phyloP scores from a whole-genome alignment of 257 asterid species.

The Rehmannia glutinosa region DNA sequence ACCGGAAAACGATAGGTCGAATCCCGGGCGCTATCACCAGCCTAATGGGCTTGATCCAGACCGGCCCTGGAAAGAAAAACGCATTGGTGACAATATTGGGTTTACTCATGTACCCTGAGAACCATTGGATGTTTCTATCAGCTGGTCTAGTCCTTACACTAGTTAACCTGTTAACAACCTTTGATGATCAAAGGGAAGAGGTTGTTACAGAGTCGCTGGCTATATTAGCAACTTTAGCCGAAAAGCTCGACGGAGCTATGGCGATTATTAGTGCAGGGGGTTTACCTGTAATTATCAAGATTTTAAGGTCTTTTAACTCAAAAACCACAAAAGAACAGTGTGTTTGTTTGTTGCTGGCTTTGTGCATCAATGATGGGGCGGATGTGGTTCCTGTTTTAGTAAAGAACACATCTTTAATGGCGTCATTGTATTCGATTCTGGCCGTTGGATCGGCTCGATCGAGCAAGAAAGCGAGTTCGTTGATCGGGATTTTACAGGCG shows the following conservation, averaged over 20 bases:
- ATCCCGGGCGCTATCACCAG: slow-evolving; percentile 45
- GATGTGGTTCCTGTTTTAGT: slow-evolving; percentile 73
- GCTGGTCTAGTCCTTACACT: slow-evolving; percentile 56
- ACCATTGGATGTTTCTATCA: slow-evolving; percentile 46
- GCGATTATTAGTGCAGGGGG: slow-evolving; percentile 45
- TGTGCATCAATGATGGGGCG: slow-evolving; percentile 52
- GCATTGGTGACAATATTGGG: slow-evolving; percentile 54
- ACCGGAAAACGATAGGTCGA: slow-evolving; percentile 47
- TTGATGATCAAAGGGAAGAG: slow-evolving; percentile 43
- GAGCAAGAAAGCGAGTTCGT: slow-evolving; percentile 64
- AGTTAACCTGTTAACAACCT: slow-evolving; percentile 32
- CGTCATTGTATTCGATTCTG: slow-evolving; percentile 47
- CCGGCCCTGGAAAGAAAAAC: slow-evolving; percentile 51
- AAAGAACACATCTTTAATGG: slow-evolving; percentile 60
- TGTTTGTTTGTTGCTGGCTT: slow-evolving; percentile 51
- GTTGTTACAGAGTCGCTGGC: slow-evolving; percentile 55
- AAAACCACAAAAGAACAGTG: slow-evolving; percentile 47
- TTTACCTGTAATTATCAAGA: slow-evolving; percentile 37
- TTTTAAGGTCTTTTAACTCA: slow-evolving; percentile 39
- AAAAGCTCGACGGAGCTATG: slow-evolving; percentile 57
- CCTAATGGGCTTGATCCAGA: slow-evolving; percentile 36
- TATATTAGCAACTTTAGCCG: slow-evolving; percentile 50
- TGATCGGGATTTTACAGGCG: slow-evolving; percentile 61
- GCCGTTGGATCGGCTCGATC: slow-evolving; percentile 47
- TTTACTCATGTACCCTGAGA: slow-evolving; percentile 54